Conservation (phyloP, 179 eudicot species). For the Silene vulgaris region DNA sequence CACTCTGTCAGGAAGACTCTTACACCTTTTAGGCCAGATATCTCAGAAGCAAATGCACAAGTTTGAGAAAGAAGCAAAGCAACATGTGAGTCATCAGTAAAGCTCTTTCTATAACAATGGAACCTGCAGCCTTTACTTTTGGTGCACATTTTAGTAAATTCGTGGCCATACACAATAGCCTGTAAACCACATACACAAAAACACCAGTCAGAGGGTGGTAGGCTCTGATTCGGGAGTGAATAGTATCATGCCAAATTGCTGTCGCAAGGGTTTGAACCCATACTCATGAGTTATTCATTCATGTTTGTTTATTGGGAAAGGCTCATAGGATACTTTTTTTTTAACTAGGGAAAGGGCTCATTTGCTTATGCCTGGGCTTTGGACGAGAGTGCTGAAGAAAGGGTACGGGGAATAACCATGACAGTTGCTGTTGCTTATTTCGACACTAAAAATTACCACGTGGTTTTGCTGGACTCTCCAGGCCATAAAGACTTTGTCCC, state of each 20-base stretch:
- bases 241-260: not conserved
- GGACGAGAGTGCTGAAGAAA: slow-evolving; percentile 95
- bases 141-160: not conserved
- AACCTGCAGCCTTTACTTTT: not conserved
- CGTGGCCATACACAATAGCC: not conserved
- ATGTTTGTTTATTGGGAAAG: not conserved
- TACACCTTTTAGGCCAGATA: slow-evolving; percentile 77
- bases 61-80: slow-evolving; percentile 81
- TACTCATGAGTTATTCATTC: not conserved
- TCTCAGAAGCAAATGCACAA: slow-evolving; percentile 89
- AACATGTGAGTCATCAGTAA: slow-evolving; percentile 43
- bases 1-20: slow-evolving; percentile 89
- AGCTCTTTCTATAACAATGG: slow-evolving; percentile 5
- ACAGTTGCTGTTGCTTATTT: slow-evolving; percentile 97
- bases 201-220: not conserved
- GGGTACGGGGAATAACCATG: slow-evolving; percentile 98
- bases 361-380: slow-evolving; percentile 98
- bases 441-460: slow-evolving; percentile 67
- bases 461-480: slow-evolving; percentile 92
- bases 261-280: not conserved
- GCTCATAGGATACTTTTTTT: not conserved
- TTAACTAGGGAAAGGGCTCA: slow-evolving; percentile 84
- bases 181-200: not conserved
- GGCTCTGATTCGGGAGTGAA: not conserved
- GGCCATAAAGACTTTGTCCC: slow-evolving; percentile 99